phyloP scores from a whole-genome alignment of 2,329 filamentous ascomycete genomes.

The Nakataea oryzae region DNA sequence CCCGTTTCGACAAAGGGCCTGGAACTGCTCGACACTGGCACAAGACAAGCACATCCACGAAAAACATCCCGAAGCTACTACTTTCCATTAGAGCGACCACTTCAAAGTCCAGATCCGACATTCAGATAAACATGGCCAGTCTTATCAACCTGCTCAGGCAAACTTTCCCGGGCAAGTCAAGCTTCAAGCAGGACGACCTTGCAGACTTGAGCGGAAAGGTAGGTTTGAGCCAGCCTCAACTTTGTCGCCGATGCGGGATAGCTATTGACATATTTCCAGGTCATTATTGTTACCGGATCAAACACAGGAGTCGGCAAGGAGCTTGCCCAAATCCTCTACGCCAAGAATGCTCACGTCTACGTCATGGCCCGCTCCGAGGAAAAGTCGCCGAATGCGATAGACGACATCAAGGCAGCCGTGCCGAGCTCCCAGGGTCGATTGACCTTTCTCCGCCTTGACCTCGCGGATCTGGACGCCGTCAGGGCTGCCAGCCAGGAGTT shows the following conservation, averaged over 20 bases:
- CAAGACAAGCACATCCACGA: too few species aligned
- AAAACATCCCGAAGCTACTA: too few species aligned
- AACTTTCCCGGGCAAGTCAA: background rate
- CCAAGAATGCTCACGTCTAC: slow-evolving; percentile 37
- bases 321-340: slow-evolving; percentile 37
- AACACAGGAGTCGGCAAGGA: slow-evolving; percentile 30
- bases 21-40: background rate
- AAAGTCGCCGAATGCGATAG: slow-evolving; percentile 28
- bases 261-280: slow-evolving; percentile 1
- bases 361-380: slow-evolving; percentile 30
- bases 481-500: slow-evolving; percentile 17
- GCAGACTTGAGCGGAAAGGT: background rate
- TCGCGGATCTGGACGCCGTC: slow-evolving; percentile 17
- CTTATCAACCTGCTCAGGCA: background rate
- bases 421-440: slow-evolving; percentile 21
- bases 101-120: background rate
- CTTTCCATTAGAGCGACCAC: background rate
- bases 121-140: background rate
- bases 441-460: slow-evolving; percentile 29
- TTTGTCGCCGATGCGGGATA: background rate
- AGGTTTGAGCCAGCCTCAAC: background rate
- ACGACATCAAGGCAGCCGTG: slow-evolving; percentile 20
- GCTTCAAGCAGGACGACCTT: background rate
- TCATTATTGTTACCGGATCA: slow-evolving; percentile 32
- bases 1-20: rapidly evolving